Conservation (phyloP, 805 yeast genomes). For the Metschnikowia dekortorum region DNA sequence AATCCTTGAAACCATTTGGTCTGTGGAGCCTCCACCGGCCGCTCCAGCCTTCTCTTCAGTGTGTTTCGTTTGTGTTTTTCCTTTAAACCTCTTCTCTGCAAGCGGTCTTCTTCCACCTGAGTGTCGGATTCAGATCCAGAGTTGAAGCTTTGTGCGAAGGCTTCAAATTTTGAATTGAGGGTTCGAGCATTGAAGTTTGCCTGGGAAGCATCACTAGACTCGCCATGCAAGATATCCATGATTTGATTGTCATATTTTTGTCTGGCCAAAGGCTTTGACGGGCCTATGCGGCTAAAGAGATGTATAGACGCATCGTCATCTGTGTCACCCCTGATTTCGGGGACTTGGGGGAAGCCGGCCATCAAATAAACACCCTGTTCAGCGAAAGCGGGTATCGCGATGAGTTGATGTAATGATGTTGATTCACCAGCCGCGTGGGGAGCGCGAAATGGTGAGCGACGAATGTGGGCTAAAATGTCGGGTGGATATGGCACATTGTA, state of each 20-base stretch:
- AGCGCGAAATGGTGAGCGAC: background rate
- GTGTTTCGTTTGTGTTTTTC: background rate
- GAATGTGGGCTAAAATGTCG: too few species aligned
- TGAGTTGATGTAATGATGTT: background rate
- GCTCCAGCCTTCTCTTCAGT: background rate
- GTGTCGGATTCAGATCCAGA: conserved; percentile 7
- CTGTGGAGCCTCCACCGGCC: background rate
- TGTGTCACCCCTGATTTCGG: conserved; percentile 34
- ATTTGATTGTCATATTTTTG: conserved; percentile 12
- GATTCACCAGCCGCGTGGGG: background rate
- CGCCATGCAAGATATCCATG: conserved; percentile 7
- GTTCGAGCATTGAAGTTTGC: conserved; percentile 3
- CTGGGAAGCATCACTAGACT: conserved; percentile 3
- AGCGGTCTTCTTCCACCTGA: conserved; percentile 10
- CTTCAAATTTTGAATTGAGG: conserved; percentile 17
- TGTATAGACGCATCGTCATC: conserved; percentile 43
- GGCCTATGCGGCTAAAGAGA: conserved; percentile 33
- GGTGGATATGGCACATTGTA: too few species aligned
- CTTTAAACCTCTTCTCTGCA: background rate
- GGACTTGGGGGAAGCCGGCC: conserved; percentile 33
- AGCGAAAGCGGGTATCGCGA: background rate
- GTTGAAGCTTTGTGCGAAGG: conserved; percentile 14
- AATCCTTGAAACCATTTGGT: background rate
- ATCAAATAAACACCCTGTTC: conserved; percentile 4
- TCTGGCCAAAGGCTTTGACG: conserved; percentile 29